Base-by-base conservation (phyloP, 768 basidiomycete species). In the Podaxis sp. region DNA sequence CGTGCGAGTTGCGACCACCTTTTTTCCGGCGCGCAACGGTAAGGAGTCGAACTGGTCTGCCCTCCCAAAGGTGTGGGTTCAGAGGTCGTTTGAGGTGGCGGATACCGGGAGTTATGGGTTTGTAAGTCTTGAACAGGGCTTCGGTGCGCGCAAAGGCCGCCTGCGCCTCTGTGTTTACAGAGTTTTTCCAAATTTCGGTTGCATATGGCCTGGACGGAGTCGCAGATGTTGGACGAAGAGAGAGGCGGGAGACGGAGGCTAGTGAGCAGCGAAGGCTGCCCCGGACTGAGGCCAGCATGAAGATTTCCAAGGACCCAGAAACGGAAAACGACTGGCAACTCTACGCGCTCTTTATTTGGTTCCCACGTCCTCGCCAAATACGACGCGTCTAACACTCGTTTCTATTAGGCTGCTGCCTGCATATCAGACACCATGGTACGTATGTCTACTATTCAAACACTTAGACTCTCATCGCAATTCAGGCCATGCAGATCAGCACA, bases 21-120 rank as follows among this genome's bases (percentile, higher is more conserved):
- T 85, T 89, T 74, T 86, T 88, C 59, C 96, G 86, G 65, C 89
- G 82, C 6, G 96, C 83, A 48, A 88, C 75, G 6, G 96, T 99
- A 58, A 99, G 86, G 13, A 82, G 76, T 24, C 93, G 87, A 17
- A 96, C 74, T 6, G 97, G 96, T n/a, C 87, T 79, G 30, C 97
- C 95, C 66, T 86, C 81, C 78, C 89, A 96, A 22, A 99, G 71
- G 68, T 99, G 95, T 3, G 82, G 82, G 66, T 91, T 89, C 56
- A 93, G 77, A 2, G 93, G 91, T n/a, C 90, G 86, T 36, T 85
- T 84, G 49, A 96, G 84, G 73, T 97, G 95, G 41, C 96, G 93
- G 38, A 95, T 82, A 66, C 89, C 86, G 1, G 94, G 94, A 0
- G 92, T 87, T 60, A 94, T 80, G 68, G 95, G 94, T 70, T 95